These are phyloP conservation scores for Hymenoscyphus repandus DNA, from an alignment of 2,329 filamentous ascomycete genomes.

Conservation along the genomic window DNA sequence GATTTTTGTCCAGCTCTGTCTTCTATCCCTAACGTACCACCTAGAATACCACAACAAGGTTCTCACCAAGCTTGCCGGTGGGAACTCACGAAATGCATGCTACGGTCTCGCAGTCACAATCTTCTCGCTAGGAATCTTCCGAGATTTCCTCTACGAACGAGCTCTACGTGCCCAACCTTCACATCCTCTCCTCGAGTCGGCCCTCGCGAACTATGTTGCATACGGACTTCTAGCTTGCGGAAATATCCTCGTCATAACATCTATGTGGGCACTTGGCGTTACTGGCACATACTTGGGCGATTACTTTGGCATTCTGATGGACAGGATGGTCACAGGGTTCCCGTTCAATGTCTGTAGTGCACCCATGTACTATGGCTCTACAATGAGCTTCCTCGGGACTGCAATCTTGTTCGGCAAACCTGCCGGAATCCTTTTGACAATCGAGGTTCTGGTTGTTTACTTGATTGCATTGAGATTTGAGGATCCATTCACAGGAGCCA, in stretches of 20 bases:
- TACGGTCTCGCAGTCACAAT: slow-evolving; percentile 85
- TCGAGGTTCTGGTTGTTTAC: slow-evolving; percentile 72
- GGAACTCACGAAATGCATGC: slow-evolving; percentile 73
- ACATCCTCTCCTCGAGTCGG: slow-evolving; percentile 64
- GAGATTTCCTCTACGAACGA: slow-evolving; percentile 81
- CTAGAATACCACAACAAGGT: slow-evolving; percentile 87
- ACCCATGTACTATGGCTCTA: slow-evolving; percentile 96
- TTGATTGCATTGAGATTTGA: slow-evolving; percentile 77
- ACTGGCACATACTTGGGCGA: slow-evolving; percentile 96
- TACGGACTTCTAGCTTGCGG: slow-evolving; percentile 68
- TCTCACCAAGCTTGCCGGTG: slow-evolving; percentile 80
- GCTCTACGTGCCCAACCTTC: slow-evolving; percentile 72
- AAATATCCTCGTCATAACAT: slow-evolving; percentile 80
- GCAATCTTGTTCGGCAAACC: slow-evolving; percentile 83
- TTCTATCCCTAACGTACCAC: slow-evolving; percentile 13
- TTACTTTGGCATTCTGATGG: slow-evolving; percentile 98
- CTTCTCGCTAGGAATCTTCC: slow-evolving; percentile 84
- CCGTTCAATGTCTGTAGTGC: slow-evolving; percentile 88
- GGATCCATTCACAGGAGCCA: slow-evolving; percentile 89
- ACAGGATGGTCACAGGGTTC: slow-evolving; percentile 87
- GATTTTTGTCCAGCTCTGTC: slow-evolving; percentile 5
- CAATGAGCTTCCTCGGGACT: slow-evolving; percentile 85
- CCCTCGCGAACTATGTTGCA: slow-evolving; percentile 56
- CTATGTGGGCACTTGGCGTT: slow-evolving; percentile 87
- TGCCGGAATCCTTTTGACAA: slow-evolving; percentile 73